phyloP scores from a whole-genome alignment of 768 basidiomycete genomes.

The Piloderma croceum region DNA sequence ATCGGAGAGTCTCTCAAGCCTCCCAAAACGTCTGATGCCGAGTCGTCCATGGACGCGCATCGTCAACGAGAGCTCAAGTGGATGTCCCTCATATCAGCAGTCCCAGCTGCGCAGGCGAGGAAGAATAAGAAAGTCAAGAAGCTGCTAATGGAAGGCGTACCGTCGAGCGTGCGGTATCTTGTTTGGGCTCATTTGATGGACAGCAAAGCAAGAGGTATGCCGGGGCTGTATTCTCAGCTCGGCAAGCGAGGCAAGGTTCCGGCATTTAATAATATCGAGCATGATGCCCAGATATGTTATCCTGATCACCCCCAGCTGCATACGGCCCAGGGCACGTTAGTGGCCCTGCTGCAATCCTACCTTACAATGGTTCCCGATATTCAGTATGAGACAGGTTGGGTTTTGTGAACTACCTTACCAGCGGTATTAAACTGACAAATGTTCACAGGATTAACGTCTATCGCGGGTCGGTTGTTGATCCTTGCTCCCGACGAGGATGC shows the following conservation, averaged over 20 bases:
- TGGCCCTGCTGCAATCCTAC: slow-evolving; percentile 54
- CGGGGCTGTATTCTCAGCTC: slow-evolving; percentile 63
- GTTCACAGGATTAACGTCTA: slow-evolving; percentile 54
- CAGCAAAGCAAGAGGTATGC: slow-evolving; percentile 63
- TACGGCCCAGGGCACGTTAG: slow-evolving; percentile 45
- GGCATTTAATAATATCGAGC: slow-evolving; percentile 49
- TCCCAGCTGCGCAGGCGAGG: slow-evolving; percentile 55
- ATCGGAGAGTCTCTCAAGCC: slow-evolving; percentile 5
- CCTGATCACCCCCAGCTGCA: slow-evolving; percentile 54
- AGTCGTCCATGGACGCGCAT: slow-evolving; percentile 54
- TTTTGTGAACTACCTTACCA: slow-evolving; percentile 1
- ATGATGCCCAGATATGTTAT: slow-evolving; percentile 51
- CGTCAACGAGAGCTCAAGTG: slow-evolving; percentile 73
- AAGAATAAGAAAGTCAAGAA: slow-evolving; percentile 79
- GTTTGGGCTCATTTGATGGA: slow-evolving; percentile 82
- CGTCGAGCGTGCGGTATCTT: slow-evolving; percentile 75
- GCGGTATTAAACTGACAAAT: too few relatives aligned
- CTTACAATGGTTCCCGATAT: slow-evolving; percentile 83
- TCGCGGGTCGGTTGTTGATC: slow-evolving; percentile 66
- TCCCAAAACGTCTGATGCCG: slow-evolving; percentile 24
- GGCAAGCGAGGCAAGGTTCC: slow-evolving; percentile 49
- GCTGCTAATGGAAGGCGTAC: slow-evolving; percentile 69
- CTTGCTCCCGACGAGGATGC: slow-evolving; percentile 84
- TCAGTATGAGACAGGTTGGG: slow-evolving; percentile 56
- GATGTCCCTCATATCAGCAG: slow-evolving; percentile 57